Conservation (phyloP, 2,329 filamentous ascomycete species). For the Thermoascus crustaceus region DNA sequence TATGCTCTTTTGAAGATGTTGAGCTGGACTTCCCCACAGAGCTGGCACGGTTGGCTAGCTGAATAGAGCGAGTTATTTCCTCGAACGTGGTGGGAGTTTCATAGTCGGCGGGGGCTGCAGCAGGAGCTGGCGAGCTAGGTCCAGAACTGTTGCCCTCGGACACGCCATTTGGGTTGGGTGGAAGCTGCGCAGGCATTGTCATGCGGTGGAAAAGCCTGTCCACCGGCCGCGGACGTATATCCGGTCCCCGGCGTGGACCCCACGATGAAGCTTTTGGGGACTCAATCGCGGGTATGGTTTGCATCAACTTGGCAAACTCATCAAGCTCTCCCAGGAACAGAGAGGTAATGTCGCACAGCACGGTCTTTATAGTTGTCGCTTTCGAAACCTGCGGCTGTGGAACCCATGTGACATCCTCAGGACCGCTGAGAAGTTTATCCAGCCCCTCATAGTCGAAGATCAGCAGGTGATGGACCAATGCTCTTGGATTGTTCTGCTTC, state of each 20-base stretch:
- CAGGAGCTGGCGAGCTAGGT: constrained; percentile 27
- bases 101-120: constrained; percentile 26
- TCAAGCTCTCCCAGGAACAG: constrained; percentile 68
- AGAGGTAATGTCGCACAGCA: constrained; percentile 72
- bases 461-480: constrained; percentile 68
- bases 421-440: constrained; percentile 46
- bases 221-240: constrained; percentile 31
- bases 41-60: constrained; percentile 29
- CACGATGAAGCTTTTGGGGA: constrained; percentile 53
- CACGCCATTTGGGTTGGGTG: constrained; percentile 34
- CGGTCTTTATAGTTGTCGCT: constrained; percentile 70
- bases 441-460: constrained; percentile 64
- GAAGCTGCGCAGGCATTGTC: constrained; percentile 64
- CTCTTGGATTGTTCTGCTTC: constrained; percentile 64
- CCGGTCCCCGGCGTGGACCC: constrained; percentile 45
- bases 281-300: constrained; percentile 66
- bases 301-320: constrained; percentile 62
- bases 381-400: constrained; percentile 61
- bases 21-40: constrained; percentile 29
- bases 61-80: constrained; percentile 41
- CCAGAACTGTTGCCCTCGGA: constrained; percentile 30
- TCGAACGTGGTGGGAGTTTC: constrained; percentile 48
- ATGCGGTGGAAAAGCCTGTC: constrained; percentile 62
- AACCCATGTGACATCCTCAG: constrained; percentile 61
- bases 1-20: constrained; percentile 42